Percentiles rank a stretch among this genome's conserved stretches.
These are phyloP conservation scores for Parafenestella ontariensis DNA, from an alignment of 2,329 filamentous ascomycete species.

Conservation along the genomic window DNA sequence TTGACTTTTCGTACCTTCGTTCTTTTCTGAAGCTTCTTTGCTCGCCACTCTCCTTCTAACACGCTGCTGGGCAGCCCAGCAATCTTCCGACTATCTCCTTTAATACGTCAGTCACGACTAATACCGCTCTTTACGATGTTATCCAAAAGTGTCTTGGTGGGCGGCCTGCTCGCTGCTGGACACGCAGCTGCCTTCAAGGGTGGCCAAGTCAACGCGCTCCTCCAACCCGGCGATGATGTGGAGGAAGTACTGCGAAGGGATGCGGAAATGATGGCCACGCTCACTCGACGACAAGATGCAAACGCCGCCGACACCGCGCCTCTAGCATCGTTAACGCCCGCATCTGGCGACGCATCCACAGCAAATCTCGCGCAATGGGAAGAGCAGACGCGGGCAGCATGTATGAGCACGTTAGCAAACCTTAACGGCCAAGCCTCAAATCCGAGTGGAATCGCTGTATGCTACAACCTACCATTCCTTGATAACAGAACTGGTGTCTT, in stretches of 20 bases:
- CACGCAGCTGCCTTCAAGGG: constrained; percentile 40
- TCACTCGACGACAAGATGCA: constrained; percentile 46
- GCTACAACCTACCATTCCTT: constrained; percentile 80
- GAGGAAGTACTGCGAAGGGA: constrained; percentile 44
- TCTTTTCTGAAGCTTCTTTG: constrained; percentile 35
- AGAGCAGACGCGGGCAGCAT: constrained; percentile 59
- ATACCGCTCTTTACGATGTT: constrained; percentile 42
- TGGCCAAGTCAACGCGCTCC: constrained; percentile 30
- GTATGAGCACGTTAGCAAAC: constrained; percentile 61
- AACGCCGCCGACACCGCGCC: constrained; percentile 36
- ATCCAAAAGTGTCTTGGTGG: constrained; percentile 37
- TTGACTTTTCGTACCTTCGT: constrained; percentile 32
- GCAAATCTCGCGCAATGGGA: constrained; percentile 46
- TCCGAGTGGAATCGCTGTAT: constrained; percentile 78
- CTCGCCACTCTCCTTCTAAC: constrained; percentile 37
- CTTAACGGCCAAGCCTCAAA: constrained; percentile 68
- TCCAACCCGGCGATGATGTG: constrained; percentile 39
- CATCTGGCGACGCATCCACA: constrained; percentile 44
- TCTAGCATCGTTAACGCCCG: constrained; percentile 40
- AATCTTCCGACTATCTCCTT: constrained; percentile 33
- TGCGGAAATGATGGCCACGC: constrained; percentile 42
- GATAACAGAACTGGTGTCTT: constrained; percentile 74
- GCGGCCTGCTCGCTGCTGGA: constrained; percentile 42
- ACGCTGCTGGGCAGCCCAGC: constrained; percentile 49
- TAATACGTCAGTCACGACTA: constrained; percentile 44